Percentiles rank a stretch among this genome's conserved stretches.
Conservation (phyloP, 352 stramenopile genomes). For the Pythium aquatile region DNA sequence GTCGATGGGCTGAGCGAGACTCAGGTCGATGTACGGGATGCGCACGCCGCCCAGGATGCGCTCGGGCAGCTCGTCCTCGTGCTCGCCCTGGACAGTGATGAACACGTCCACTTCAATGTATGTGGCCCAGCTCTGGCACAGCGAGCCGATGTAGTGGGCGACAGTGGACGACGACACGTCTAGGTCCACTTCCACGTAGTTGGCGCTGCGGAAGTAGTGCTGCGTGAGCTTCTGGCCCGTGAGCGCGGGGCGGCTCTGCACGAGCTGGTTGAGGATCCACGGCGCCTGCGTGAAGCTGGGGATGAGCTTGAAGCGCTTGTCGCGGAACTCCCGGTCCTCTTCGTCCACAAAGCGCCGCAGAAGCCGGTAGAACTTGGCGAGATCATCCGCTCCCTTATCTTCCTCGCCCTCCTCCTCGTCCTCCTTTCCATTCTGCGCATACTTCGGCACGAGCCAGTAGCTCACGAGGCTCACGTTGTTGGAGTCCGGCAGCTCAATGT, state of each 20-base stretch:
- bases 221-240: slow-evolving; percentile 87
- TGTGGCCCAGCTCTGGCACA: slow-evolving; percentile 75
- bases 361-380: slow-evolving; percentile 54
- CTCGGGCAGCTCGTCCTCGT: slow-evolving; percentile 72
- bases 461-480: slow-evolving; percentile 71
- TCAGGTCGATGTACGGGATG: slow-evolving; percentile 62
- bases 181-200: slow-evolving; percentile 88
- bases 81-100: slow-evolving; percentile 73
- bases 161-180: slow-evolving; percentile 79
- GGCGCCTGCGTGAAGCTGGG: slow-evolving; percentile 81
- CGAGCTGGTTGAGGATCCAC: slow-evolving; percentile 79
- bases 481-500: slow-evolving; percentile 75
- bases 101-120: slow-evolving; percentile 82
- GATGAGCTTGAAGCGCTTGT: slow-evolving; percentile 88
- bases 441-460: slow-evolving; percentile 66
- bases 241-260: slow-evolving; percentile 82
- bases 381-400: slow-evolving; percentile 5
- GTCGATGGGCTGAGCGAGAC: slow-evolving; percentile 41
- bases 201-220: slow-evolving; percentile 71
- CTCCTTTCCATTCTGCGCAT: neutral
- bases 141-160: slow-evolving; percentile 71
- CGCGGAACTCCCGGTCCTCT: slow-evolving; percentile 49
- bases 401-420: slow-evolving; percentile 10
- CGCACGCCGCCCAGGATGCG: slow-evolving; percentile 56
- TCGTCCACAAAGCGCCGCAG: slow-evolving; percentile 54